These are phyloP conservation scores for Flaveria linearis DNA, from an alignment of 129 eudicot species.

Conservation along the genomic window DNA sequence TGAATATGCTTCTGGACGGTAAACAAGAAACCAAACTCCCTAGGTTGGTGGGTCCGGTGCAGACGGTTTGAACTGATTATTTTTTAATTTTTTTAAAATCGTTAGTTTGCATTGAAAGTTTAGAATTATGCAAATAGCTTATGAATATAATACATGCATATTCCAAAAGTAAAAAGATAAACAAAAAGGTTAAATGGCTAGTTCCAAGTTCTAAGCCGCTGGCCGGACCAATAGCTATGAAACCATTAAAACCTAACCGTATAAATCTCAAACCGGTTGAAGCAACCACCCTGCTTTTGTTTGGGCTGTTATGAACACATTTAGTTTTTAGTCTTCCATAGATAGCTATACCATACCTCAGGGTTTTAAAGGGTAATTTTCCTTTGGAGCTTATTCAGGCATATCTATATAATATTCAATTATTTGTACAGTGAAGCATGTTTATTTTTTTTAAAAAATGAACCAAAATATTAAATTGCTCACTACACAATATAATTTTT, in stretches of 20 bases:
- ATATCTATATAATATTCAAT: background rate
- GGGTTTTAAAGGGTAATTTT: background rate
- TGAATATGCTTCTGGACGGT: too few relatives aligned
- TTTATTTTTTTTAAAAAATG: background rate
- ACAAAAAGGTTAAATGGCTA: too few relatives aligned
- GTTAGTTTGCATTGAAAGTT: background rate
- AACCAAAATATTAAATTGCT: background rate
- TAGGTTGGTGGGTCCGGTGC: background rate
- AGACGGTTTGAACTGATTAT: background rate
- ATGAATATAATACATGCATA: too few relatives aligned
- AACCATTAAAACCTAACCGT: too few relatives aligned
- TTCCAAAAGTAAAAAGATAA: too few relatives aligned
- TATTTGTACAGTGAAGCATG: background rate
- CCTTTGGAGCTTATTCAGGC: background rate
- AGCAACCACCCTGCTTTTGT: too few relatives aligned
- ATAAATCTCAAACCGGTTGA: too few relatives aligned
- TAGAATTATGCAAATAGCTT: too few relatives aligned
- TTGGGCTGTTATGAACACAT: background rate
- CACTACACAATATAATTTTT: background rate
- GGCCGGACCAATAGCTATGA: too few relatives aligned
- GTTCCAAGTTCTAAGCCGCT: too few relatives aligned
- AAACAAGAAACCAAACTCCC: background rate
- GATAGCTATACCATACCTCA: background rate
- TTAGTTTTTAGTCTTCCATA: background rate
- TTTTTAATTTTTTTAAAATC: background rate